A percentile compares a stretch with the other conserved stretches of the same genome.
These are phyloP conservation scores for Cladosporium sp. DNA, from an alignment of 2,329 filamentous ascomycete genomes.

Conservation along the genomic window DNA sequence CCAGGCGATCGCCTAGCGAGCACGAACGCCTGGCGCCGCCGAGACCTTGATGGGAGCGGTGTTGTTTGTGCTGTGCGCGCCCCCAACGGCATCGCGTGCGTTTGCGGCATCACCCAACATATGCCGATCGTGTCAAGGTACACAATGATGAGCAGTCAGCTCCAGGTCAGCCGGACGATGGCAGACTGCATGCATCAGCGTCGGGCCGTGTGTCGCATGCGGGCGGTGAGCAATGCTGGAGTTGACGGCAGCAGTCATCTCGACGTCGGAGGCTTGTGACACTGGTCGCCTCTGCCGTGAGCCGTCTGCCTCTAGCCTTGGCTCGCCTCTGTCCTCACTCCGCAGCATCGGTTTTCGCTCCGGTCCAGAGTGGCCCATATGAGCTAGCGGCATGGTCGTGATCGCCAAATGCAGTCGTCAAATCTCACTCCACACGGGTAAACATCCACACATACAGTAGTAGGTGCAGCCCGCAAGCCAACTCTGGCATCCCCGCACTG, in stretches of 20 bases:
- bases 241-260: neutral
- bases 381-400: neutral
- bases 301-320: neutral
- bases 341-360: neutral
- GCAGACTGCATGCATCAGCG: too few relatives aligned
- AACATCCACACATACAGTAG: too few relatives aligned
- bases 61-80: neutral
- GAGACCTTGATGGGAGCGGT: conserved; percentile 5
- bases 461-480: too few relatives aligned
- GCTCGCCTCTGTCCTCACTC: neutral
- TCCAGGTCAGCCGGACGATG: conserved; percentile 2
- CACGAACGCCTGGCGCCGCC: neutral
- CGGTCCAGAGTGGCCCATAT: neutral
- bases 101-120: neutral
- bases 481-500: conserved; percentile 1
- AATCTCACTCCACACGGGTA: neutral
- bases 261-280: neutral
- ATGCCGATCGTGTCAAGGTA: neutral
- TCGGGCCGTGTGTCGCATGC: neutral
- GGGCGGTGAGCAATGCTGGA: conserved; percentile 3
- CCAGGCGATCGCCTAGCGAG: conserved; percentile 5
- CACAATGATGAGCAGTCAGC: conserved; percentile 5
- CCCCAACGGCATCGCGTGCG: neutral
- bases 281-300: neutral
- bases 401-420: neutral